Evolutionary conservation across 441 rosid species (phyloP).

Genomic region (Daphne laureola): DNA sequence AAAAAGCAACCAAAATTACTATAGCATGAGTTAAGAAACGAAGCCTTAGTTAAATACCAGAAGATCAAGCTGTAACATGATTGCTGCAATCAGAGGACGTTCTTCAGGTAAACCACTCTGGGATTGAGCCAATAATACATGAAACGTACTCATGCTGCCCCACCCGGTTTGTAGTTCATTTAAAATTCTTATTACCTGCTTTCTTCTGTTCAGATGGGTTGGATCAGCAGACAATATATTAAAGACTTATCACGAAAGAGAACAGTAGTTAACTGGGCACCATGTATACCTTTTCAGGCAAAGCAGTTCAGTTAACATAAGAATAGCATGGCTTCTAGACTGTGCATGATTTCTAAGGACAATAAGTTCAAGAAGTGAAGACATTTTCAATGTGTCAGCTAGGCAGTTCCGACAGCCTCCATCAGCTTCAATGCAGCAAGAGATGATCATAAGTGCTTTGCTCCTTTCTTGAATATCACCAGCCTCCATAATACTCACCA

Average conservation of each 20-base stretch:
- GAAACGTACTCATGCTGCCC: conserved; percentile 43
- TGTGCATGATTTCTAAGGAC: conserved; percentile 23
- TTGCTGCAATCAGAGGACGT: conserved; percentile 41
- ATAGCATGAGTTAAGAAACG: not conserved
- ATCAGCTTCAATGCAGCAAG: conserved; percentile 38
- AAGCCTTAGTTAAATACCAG: conserved; percentile 28
- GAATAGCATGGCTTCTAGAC: conserved; percentile 19
- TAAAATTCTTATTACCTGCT: conserved; percentile 26
- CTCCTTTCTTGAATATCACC: conserved; percentile 32
- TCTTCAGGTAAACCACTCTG: conserved; percentile 40
- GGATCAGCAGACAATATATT: conserved; percentile 8
- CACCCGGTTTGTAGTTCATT: conserved; percentile 30
- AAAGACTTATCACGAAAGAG: not conserved
- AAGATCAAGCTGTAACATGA: conserved; percentile 55
- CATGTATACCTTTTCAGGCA: conserved; percentile 35
- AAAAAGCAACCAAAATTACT: too few relatives aligned
- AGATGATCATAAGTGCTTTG: conserved; percentile 29
- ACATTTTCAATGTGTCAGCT: conserved; percentile 34
- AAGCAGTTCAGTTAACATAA: conserved; percentile 38
- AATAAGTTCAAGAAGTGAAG: conserved; percentile 44
- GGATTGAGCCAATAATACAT: conserved; percentile 38
- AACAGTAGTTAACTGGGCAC: not conserved
- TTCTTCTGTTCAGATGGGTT: conserved; percentile 28
- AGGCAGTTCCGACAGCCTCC: conserved; percentile 41
- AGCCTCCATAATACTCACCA: conserved; percentile 25